Percentiles rank a stretch among this genome's conserved stretches.
Conservation (phyloP, 768 basidiomycete genomes). For the Tylopilus felleus region DNA sequence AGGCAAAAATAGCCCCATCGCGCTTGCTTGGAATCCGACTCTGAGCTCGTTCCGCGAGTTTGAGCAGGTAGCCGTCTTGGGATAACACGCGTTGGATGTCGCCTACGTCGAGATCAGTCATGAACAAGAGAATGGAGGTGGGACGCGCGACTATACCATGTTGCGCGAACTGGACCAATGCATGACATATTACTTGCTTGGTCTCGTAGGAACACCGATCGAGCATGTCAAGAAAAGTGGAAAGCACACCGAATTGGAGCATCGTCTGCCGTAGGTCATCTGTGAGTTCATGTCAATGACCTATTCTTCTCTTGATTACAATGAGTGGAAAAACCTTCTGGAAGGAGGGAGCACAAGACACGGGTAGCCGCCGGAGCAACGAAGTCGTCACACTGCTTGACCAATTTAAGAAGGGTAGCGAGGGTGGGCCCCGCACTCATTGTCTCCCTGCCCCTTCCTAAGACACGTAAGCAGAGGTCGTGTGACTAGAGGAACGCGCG, state of each 20-base stretch:
- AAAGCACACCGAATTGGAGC: slow-evolving; percentile 13
- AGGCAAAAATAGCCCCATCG: slow-evolving; percentile 16
- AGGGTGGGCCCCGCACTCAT: slow-evolving; percentile 8
- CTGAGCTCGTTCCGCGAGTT: slow-evolving; percentile 16
- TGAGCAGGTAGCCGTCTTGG: slow-evolving; percentile 3
- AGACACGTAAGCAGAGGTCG: neutral
- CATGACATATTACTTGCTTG: slow-evolving; percentile 11
- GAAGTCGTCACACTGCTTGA: slow-evolving; percentile 25
- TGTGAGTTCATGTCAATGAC: slow-evolving; percentile 5
- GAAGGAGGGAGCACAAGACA: slow-evolving; percentile 23
- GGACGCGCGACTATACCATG: slow-evolving; percentile 12
- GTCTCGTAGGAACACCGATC: slow-evolving; percentile 19
- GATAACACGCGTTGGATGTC: slow-evolving; percentile 8
- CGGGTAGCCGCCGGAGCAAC: slow-evolving; percentile 28
- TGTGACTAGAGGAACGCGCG: neutral
- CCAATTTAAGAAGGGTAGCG: slow-evolving; percentile 18
- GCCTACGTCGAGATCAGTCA: slow-evolving; percentile 4
- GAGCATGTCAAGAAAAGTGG: slow-evolving; percentile 20
- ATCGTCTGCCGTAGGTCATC: slow-evolving; percentile 20
- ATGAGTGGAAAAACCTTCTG: slow-evolving; percentile 15
- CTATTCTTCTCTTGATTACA: neutral
- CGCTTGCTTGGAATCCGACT: slow-evolving; percentile 6
- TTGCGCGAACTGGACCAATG: slow-evolving; percentile 14
- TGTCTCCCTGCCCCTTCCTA: slow-evolving; percentile 4
- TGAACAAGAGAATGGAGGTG: too few relatives aligned